These are phyloP conservation scores for Colletotrichum camelliae DNA, from an alignment of 2,329 filamentous ascomycete genomes.

Conservation along the genomic window DNA sequence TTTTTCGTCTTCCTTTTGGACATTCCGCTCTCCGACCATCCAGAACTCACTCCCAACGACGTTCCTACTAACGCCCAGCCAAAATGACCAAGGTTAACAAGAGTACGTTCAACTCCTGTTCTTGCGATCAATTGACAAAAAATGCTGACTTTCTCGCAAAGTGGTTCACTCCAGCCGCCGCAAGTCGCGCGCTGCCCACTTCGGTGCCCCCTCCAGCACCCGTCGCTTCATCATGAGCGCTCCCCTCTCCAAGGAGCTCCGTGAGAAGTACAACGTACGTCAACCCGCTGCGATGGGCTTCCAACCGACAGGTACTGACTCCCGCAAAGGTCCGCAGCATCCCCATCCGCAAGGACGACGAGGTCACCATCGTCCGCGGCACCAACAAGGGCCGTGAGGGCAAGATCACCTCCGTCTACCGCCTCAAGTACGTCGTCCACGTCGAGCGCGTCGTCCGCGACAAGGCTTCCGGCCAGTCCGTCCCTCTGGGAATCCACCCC, in stretches of 20 bases:
- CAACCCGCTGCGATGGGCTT: not conserved
- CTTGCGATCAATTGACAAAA: not conserved
- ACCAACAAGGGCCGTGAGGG: constrained; percentile 97
- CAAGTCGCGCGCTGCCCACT: constrained; percentile 99
- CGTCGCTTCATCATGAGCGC: constrained; percentile 98
- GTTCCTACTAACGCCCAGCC: constrained; percentile 31
- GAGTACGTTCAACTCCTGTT: constrained; percentile 43
- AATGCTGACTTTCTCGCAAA: constrained; percentile 35
- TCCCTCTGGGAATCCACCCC: constrained; percentile 92
- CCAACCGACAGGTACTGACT: not conserved
- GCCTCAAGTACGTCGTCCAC: constrained; percentile 97
- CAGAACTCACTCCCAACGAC: constrained; percentile 9
- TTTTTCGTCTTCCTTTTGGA: not conserved
- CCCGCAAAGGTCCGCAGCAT: constrained; percentile 83
- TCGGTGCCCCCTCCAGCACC: constrained; percentile 90
- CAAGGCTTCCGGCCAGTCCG: constrained; percentile 96
- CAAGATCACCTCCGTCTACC: constrained; percentile 98
- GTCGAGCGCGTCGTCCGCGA: constrained; percentile 96
- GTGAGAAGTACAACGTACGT: constrained; percentile 98
- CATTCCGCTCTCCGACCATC: not conserved
- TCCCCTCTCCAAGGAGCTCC: constrained; percentile 93
- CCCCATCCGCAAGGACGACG: constrained; percentile 97
- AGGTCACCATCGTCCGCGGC: constrained; percentile 91
- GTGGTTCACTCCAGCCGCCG: constrained; percentile 83
- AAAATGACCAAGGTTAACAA: constrained; percentile 76